Evolutionary conservation across 1,284 basidiomycete genomes (phyloP), one percentile per base, ranked within the genome.

Genomic region (Apiotrichum veenhuisii): DNA sequence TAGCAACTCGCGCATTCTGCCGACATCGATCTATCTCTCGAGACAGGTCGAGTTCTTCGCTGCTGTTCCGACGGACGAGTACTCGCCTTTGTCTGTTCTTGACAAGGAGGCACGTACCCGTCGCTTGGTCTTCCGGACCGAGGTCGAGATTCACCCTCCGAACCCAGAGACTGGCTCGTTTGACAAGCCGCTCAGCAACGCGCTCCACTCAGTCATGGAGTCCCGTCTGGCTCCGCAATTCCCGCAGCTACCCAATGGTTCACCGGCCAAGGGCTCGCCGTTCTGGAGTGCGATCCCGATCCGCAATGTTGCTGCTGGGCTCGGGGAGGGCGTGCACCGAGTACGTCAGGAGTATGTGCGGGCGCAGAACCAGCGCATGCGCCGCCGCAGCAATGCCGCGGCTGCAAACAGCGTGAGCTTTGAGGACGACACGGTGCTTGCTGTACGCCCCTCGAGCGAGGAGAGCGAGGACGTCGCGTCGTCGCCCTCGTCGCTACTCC

Each of bases 11-110:
- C 79, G 75, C 2, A 78, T 89, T 25, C 80, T 89, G 1, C 87
- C 89, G 1, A 81, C 84, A 0, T 81, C 87, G 0, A 81, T 94
- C 40, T 92, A 92, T 70, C 82, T 89, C 15, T 84, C 85, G 0
- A 87, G 88, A 63, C 89, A 92, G 61, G 87, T 91, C 72, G 80
- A 84, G 11, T 93, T 92, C 78, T 82, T 84, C 64, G 81, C 83
- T 1, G 80, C 91, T 0, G 62, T 64, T 14, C 82, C 84, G 1
- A 86, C 87, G 61, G 89, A 91, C 69, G 89, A 89, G 62, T 87
- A 88, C 63, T 85, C 87, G 0, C 83, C 89, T 12, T 80, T 91
- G 34, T 84, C 87, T 0, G 81, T 83, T 1, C 81, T 84, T 52
- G 83, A 85, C 50, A 77, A 89, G 50, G 84, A 85, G 57, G 79